Conservation (phyloP, 2,329 filamentous ascomycete genomes). For the Colletotrichum sansevieriae region DNA sequence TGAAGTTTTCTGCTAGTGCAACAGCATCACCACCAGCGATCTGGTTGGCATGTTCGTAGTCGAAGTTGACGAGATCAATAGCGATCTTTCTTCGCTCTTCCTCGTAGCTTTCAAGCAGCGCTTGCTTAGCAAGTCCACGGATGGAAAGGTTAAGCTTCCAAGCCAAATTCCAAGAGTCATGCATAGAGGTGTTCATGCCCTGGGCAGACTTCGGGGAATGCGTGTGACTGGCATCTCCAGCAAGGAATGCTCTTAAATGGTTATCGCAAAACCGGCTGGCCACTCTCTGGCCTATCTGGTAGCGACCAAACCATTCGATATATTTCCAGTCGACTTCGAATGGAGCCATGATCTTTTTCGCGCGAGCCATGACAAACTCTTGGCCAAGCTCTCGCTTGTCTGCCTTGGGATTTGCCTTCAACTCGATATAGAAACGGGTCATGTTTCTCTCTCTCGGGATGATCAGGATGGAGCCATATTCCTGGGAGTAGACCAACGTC, state of each 20-base stretch:
- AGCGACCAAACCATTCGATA: constrained; percentile 79
- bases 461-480: constrained; percentile 78
- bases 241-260: constrained; percentile 73
- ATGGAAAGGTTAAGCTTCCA: constrained; percentile 67
- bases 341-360: constrained; percentile 70
- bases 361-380: constrained; percentile 78
- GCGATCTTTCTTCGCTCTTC: constrained; percentile 73
- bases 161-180: constrained; percentile 72
- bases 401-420: constrained; percentile 60
- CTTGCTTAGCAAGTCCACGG: constrained; percentile 66
- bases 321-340: constrained; percentile 70
- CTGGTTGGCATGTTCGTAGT: constrained; percentile 69
- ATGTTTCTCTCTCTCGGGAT: constrained; percentile 80
- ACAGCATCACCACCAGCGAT: constrained; percentile 72
- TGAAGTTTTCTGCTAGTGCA: constrained; percentile 76
- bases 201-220: constrained; percentile 80
- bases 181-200: constrained; percentile 73
- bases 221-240: constrained; percentile 78
- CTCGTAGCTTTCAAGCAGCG: constrained; percentile 72
- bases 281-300: constrained; percentile 78
- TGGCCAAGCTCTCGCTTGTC: constrained; percentile 63
- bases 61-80: constrained; percentile 70
- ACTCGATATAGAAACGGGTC: constrained; percentile 74
- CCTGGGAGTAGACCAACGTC: constrained; percentile 75
- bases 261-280: constrained; percentile 77